Percentiles rank a stretch among this genome's conserved stretches.
These are phyloP conservation scores for Isabelozyma gotoi DNA, from an alignment of 805 yeast species.

Conservation along the genomic window DNA sequence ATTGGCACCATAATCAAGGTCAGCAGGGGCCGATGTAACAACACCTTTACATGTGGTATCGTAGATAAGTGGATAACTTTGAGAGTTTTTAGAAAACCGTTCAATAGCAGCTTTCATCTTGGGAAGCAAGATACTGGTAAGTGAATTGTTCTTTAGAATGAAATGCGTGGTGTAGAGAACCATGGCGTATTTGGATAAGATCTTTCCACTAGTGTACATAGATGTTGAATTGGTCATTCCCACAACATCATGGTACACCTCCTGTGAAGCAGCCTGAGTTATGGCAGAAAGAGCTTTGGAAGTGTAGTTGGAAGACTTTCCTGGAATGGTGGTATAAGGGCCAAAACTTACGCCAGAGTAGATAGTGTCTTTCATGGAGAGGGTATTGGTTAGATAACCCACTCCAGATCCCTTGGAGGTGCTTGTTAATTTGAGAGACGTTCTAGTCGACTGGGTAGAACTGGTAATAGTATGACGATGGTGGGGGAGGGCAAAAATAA, in stretches of 20 bases:
- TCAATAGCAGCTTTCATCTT: slow-evolving; percentile 16
- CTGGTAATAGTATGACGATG: slow-evolving; percentile 48
- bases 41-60: slow-evolving; percentile 30
- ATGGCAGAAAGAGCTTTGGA: slow-evolving; percentile 10
- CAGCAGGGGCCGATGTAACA: slow-evolving; percentile 19
- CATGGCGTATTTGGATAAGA: slow-evolving; percentile 20
- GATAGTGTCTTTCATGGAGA: slow-evolving; percentile 43
- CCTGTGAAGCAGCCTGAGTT: slow-evolving; percentile 12
- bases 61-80: slow-evolving; percentile 23
- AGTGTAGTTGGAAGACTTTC: slow-evolving; percentile 10
- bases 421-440: slow-evolving; percentile 44
- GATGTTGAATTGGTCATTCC: slow-evolving; percentile 14
- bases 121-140: slow-evolving; percentile 12
- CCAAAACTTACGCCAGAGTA: slow-evolving; percentile 46
- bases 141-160: slow-evolving; percentile 16
- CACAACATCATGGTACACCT: slow-evolving; percentile 15
- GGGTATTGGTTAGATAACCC: slow-evolving; percentile 41
- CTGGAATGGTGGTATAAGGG: slow-evolving; percentile 28
- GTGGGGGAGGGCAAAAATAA: slow-evolving; percentile 70
- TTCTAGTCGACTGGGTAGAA: slow-evolving; percentile 22
- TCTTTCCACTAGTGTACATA: slow-evolving; percentile 24
- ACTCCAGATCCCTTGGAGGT: slow-evolving; percentile 49
- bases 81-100: slow-evolving; percentile 15
- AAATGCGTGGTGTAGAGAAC: slow-evolving; percentile 18
- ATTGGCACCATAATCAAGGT: slow-evolving; percentile 27